Base-by-base conservation (phyloP, 176 grass and related monocot species). In the Paspalum vaginatum region DNA sequence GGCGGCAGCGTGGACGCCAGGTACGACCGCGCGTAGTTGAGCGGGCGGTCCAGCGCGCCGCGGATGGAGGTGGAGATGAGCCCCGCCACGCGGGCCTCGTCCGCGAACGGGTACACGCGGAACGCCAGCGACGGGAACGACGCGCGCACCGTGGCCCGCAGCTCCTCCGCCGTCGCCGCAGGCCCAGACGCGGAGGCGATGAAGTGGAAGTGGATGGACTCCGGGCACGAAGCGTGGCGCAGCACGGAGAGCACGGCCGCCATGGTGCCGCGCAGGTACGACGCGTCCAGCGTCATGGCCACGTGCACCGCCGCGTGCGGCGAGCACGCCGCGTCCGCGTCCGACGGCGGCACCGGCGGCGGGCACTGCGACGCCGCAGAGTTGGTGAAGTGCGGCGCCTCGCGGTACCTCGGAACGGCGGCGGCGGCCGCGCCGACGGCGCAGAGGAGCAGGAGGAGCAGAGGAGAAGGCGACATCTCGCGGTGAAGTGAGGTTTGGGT, bases 1-100 rank as follows among this genome's bases (percentile, higher is more conserved):
- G 68, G 0, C 0, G 91, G 88, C 0, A 97, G 88, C 54, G 74
- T 78, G 66, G 85, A 50, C 8, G 93, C 83, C 0, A 97, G 85
- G 90, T 97, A 97, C 62, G 91, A 91, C 1, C 93, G 79, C 2
- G 93, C 93, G 68, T 97, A 97, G 88, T 97, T 97, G 76, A 97
- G 89, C n/a, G 93, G 93, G 6, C 91, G 83, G 83, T 93, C 88
- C 25, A 97, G 88, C 45, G 93, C 93, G 75, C 91, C 85, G 1
- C 94, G 89, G 58, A 97, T 86, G 13, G 91, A 97, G 2, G 89
- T 86, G 18, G 94, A 94, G 89, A 97, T 97, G 65, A 89, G 78
- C 21, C 89, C 65, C 11, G 91, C 64, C 45, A 97, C 94, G 21
- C 89, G 84, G 18, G 88, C 57, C 81, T 93, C 87, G 62, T 94